A percentile compares a stretch with the other conserved stretches of the same genome.
Conservation (phyloP, 176 grass and related monocot species). For the Cenchrus fungigraminus region DNA sequence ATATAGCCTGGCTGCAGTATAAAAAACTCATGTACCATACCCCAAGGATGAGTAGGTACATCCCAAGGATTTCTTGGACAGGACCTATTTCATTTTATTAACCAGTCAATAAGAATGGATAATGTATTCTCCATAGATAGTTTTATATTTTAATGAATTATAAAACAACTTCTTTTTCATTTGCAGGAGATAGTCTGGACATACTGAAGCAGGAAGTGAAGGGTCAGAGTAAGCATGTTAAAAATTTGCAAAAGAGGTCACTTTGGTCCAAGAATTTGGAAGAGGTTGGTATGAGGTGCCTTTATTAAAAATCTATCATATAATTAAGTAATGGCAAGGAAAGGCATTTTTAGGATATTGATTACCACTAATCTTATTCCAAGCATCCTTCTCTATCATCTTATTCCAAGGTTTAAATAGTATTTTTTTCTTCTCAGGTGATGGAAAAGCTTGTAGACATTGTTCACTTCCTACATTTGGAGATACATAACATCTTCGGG, state of each 20-base stretch:
- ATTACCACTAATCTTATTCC: slow-evolving; percentile 22
- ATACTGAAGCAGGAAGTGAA: slow-evolving; percentile 91
- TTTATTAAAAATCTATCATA: slow-evolving; percentile 43
- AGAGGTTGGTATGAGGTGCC: slow-evolving; percentile 69
- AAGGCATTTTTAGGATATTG: slow-evolving; percentile 22
- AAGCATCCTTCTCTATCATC: slow-evolving; percentile 2
- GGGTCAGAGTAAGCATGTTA: slow-evolving; percentile 88
- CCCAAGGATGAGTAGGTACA: slow-evolving; percentile 23
- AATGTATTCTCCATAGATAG: slow-evolving; percentile 9
- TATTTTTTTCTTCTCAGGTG: slow-evolving; percentile 53
- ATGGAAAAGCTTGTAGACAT: slow-evolving; percentile 91
- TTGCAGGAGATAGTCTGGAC: slow-evolving; percentile 84
- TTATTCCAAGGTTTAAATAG: slow-evolving; percentile 34
- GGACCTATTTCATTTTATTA: background rate
- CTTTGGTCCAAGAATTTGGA: slow-evolving; percentile 98
- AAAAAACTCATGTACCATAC: slow-evolving; percentile 21
- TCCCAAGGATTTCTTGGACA: slow-evolving; percentile 31
- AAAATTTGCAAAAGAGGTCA: slow-evolving; percentile 84
- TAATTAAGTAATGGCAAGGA: slow-evolving; percentile 31
- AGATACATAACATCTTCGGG: slow-evolving; percentile 75
- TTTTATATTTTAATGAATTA: slow-evolving; percentile 23
- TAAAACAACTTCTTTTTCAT: slow-evolving; percentile 39
- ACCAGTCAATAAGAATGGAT: slow-evolving; percentile 6
- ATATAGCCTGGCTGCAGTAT: slow-evolving; percentile 12
- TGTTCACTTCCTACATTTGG: slow-evolving; percentile 84